phyloP scores from a whole-genome alignment of 176 grass and related monocot species.

The Musa troglodytarum region DNA sequence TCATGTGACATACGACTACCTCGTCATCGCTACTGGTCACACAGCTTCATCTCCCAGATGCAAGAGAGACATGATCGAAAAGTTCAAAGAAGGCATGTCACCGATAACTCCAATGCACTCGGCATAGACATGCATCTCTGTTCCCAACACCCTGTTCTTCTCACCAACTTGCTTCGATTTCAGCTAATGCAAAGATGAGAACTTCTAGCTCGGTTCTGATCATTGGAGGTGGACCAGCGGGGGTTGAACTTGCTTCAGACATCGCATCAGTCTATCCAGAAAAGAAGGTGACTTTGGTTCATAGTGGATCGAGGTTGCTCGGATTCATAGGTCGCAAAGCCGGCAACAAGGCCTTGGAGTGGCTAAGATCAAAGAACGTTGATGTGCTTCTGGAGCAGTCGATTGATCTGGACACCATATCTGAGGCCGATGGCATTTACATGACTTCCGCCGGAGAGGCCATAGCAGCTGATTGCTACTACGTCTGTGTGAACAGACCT shows the following conservation, averaged over 20 bases:
- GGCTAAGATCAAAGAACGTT: conserved; percentile 54
- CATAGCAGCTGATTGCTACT: conserved; percentile 37
- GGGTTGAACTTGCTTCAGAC: conserved; percentile 60
- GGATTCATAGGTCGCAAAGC: conserved; percentile 33
- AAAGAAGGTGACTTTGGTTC: conserved; percentile 52
- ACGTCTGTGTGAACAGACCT: conserved; percentile 33
- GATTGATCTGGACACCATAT: conserved; percentile 19
- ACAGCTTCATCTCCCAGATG: conserved; percentile 1
- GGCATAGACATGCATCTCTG: no score
- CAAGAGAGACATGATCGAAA: conserved; percentile 30
- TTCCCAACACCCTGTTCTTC: no score
- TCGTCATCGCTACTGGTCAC: conserved; percentile 57
- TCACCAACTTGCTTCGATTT: no score
- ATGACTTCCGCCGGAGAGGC: conserved; percentile 56
- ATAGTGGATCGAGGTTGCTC: conserved; percentile 41
- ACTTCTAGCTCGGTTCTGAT: conserved; percentile 29
- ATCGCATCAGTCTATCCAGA: conserved; percentile 41
- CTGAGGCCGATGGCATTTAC: conserved; percentile 2
- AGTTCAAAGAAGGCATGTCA: conserved; percentile 32
- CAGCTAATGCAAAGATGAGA: conserved; percentile 41
- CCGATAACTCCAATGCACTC: no score
- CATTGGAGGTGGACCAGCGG: conserved; percentile 53
- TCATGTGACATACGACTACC: conserved; percentile 51
- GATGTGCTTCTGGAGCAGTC: conserved; percentile 58
- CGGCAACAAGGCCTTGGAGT: conserved; percentile 53